These are phyloP conservation scores for Termitomyces sp. DNA, from an alignment of 768 basidiomycete genomes.

Conservation along the genomic window DNA sequence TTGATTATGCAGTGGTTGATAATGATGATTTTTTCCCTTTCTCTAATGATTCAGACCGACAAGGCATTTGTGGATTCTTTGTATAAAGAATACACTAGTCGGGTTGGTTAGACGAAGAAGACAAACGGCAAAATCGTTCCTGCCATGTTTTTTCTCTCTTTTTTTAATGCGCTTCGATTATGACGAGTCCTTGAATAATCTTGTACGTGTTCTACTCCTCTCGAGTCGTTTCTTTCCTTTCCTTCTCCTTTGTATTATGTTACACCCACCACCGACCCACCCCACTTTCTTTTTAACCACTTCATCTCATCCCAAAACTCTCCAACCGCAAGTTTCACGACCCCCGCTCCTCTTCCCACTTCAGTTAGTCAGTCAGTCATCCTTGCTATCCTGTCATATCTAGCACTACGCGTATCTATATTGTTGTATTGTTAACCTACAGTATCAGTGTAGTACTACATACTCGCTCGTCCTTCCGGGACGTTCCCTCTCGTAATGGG, in stretches of 20 bases:
- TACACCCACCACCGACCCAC: background rate
- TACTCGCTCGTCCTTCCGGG: background rate
- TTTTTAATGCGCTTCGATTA: background rate
- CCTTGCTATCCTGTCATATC: slow-evolving; percentile 13
- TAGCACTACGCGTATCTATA: slow-evolving; percentile 17
- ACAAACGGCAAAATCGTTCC: background rate
- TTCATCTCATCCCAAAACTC: background rate
- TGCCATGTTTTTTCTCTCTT: background rate
- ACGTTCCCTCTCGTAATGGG: slow-evolving; percentile 4
- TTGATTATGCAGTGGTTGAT: background rate
- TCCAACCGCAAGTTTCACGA: background rate
- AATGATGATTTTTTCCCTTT: background rate
- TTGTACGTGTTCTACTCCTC: background rate
- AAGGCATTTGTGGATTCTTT: slow-evolving; percentile 58
- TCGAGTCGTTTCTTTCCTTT: slow-evolving; percentile 3
- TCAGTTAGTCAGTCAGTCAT: background rate
- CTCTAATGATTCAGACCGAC: slow-evolving; percentile 62
- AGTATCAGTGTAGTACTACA: slow-evolving; percentile 14
- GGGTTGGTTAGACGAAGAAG: slow-evolving; percentile 8
- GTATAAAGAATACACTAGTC: slow-evolving; percentile 43
- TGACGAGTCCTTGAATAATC: background rate
- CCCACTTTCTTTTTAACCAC: background rate
- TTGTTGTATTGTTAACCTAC: slow-evolving; percentile 18
- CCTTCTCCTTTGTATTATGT: slow-evolving; percentile 3
- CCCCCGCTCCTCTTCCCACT: background rate